Percentiles rank a stretch among this genome's conserved stretches.
These are phyloP conservation scores for Aspergillus novofumigatus DNA, from an alignment of 2,329 filamentous ascomycete genomes.

Conservation along the genomic window DNA sequence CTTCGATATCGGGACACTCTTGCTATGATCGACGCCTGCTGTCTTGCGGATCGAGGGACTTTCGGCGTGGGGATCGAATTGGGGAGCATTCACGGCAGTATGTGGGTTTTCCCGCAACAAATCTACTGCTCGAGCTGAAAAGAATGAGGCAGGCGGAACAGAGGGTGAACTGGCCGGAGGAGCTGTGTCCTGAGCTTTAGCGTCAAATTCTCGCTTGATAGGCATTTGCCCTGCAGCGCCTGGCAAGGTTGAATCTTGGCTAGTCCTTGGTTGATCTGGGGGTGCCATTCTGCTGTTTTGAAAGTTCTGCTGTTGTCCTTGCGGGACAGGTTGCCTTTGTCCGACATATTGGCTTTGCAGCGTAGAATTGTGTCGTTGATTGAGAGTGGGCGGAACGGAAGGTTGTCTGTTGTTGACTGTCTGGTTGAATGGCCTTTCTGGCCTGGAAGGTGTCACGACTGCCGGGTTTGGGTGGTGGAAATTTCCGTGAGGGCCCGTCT, in stretches of 20 bases:
- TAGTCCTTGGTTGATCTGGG: slow-evolving; percentile 15
- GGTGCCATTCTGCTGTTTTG: slow-evolving; percentile 15
- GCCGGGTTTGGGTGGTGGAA: slow-evolving; percentile 19
- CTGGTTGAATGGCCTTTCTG: slow-evolving; percentile 27
- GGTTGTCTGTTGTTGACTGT: slow-evolving; percentile 17
- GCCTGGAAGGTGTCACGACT: slow-evolving; percentile 38
- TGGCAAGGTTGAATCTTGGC: slow-evolving; percentile 6
- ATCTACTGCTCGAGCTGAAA: slow-evolving; percentile 64
- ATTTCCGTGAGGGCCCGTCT: slow-evolving; percentile 17
- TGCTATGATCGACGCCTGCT: slow-evolving; percentile 76
- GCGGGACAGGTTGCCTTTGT: slow-evolving; percentile 17
- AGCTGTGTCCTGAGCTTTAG: slow-evolving; percentile 20
- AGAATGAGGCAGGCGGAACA: slow-evolving; percentile 57
- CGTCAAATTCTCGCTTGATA: slow-evolving; percentile 23
- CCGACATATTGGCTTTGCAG: slow-evolving; percentile 10
- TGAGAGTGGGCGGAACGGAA: slow-evolving; percentile 17
- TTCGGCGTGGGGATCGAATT: slow-evolving; percentile 70
- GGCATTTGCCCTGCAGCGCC: slow-evolving; percentile 15
- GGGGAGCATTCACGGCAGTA: slow-evolving; percentile 43
- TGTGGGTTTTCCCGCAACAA: slow-evolving; percentile 51
- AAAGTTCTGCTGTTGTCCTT: slow-evolving; percentile 16
- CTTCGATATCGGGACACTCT: slow-evolving; percentile 67
- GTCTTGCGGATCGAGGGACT: slow-evolving; percentile 87
- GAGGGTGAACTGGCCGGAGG: slow-evolving; percentile 27
- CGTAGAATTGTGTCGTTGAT: slow-evolving; percentile 18